Conservation (phyloP, 441 rosid species). For the Pelargonium citronellum region DNA sequence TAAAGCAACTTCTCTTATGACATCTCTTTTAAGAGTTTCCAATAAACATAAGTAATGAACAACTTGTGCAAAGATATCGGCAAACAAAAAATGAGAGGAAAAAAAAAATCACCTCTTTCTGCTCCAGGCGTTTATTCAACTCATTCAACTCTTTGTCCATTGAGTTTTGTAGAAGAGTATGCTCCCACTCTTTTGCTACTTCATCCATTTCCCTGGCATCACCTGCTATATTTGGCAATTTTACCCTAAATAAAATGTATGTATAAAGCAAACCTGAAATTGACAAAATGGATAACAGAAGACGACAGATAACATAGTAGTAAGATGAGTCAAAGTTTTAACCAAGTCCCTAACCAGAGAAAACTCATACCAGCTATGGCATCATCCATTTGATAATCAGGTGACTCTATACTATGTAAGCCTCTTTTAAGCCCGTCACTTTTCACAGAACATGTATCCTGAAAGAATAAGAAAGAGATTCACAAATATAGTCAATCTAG, state of each 20-base stretch:
- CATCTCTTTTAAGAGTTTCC: neutral
- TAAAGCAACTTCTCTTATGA: neutral
- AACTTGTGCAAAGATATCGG: neutral
- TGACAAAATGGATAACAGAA: neutral
- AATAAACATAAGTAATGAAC: neutral
- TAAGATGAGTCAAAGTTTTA: neutral
- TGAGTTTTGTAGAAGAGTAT: conserved; percentile 74
- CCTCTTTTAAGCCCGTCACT: conserved; percentile 77
- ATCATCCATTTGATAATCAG: conserved; percentile 78
- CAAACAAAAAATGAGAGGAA: neutral
- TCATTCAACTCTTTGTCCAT: conserved; percentile 95
- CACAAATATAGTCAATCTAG: conserved; percentile 9
- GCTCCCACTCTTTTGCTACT: conserved; percentile 95
- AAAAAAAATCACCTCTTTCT: conserved; percentile 70
- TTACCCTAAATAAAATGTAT: conserved; percentile 14
- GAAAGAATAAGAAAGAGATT: conserved; percentile 21
- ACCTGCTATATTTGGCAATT: conserved; percentile 34
- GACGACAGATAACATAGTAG: neutral
- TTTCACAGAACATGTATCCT: conserved; percentile 66
- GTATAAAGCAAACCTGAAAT: conserved; percentile 10
- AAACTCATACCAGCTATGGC: conserved; percentile 47
- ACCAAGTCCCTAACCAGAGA: conserved; percentile 7
- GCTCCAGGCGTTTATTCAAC: conserved; percentile 78
- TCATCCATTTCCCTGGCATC: conserved; percentile 79
- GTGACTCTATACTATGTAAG: conserved; percentile 68